Percentiles rank a stretch among this genome's conserved stretches.
Conservation (phyloP, 1,284 basidiomycete species). For the Ceratobasidium sp. region DNA sequence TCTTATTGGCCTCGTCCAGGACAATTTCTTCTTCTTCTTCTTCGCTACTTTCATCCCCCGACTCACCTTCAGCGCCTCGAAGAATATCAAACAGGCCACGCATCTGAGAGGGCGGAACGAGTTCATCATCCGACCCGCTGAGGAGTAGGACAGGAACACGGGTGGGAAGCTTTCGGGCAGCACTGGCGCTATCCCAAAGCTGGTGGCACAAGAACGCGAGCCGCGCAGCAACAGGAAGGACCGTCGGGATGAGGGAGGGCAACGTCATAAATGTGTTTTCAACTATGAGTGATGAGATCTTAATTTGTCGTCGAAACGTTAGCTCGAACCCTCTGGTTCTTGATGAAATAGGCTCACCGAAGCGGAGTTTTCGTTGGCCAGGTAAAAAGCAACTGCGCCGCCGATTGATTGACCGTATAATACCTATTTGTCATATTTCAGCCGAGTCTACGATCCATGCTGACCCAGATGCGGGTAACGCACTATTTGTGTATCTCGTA, state of each 20-base stretch:
- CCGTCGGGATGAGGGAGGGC: slow-evolving; percentile 77
- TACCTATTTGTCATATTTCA: slow-evolving; percentile 47
- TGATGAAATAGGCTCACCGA: slow-evolving; percentile 55
- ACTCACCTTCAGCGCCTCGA: slow-evolving; percentile 20
- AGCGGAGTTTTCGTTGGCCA: slow-evolving; percentile 78
- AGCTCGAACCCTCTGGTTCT: not conserved
- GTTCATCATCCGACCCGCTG: slow-evolving; percentile 76
- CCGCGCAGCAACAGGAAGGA: slow-evolving; percentile 78
- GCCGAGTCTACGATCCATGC: not conserved
- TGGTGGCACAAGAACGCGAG: slow-evolving; percentile 87
- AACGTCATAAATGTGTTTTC: slow-evolving; percentile 90
- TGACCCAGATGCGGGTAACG: slow-evolving; percentile 41
- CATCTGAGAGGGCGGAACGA: slow-evolving; percentile 90
- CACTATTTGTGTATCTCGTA: slow-evolving; percentile 74
- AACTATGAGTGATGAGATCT: slow-evolving; percentile 81
- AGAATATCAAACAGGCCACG: slow-evolving; percentile 57
- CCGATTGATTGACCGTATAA: slow-evolving; percentile 96
- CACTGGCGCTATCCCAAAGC: slow-evolving; percentile 84
- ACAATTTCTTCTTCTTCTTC: slow-evolving; percentile 39
- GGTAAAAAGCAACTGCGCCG: slow-evolving; percentile 91
- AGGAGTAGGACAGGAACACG: slow-evolving; percentile 86
- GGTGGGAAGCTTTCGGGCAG: slow-evolving; percentile 71
- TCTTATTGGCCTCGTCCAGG: slow-evolving; percentile 46
- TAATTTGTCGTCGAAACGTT: slow-evolving; percentile 5
- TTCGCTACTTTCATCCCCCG: slow-evolving; percentile 33